A percentile compares a stretch with the other conserved stretches of the same genome.
These are phyloP conservation scores for Crotalaria pallida DNA, from an alignment of 306 rosid species.

Conservation along the genomic window DNA sequence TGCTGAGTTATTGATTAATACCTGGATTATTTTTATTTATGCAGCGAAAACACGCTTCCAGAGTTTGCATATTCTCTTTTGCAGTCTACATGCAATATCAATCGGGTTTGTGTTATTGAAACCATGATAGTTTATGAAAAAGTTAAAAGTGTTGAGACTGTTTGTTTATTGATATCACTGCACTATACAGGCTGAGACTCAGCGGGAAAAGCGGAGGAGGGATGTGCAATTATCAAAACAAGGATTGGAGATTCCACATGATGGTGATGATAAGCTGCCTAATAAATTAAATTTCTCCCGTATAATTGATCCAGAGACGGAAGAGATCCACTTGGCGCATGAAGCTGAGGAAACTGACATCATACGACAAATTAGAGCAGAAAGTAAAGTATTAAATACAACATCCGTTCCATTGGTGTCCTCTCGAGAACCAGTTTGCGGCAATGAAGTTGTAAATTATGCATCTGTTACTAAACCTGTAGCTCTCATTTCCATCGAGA, in stretches of 20 bases:
- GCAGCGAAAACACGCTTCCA: conserved; percentile 69
- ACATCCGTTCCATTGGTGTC: conserved; percentile 23
- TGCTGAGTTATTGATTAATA: conserved; percentile 6
- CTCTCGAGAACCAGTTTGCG: conserved; percentile 24
- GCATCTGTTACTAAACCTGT: conserved; percentile 13
- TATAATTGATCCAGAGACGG: conserved; percentile 36
- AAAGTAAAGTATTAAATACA: conserved; percentile 19
- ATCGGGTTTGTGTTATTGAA: conserved; percentile 50
- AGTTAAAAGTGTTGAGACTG: neutral
- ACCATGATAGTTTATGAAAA: conserved; percentile 9
- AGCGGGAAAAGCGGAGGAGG: conserved; percentile 57
- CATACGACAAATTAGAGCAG: conserved; percentile 17
- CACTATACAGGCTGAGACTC: conserved; percentile 55
- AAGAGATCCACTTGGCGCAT: conserved; percentile 17
- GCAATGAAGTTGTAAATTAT: conserved; percentile 13
- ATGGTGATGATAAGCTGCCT: conserved; percentile 22
- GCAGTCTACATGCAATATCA: conserved; percentile 55
- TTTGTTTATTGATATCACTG: neutral
- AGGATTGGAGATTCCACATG: conserved; percentile 43
- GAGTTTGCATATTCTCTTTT: conserved; percentile 68
- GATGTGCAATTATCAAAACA: conserved; percentile 48
- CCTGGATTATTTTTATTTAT: neutral
- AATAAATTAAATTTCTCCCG: conserved; percentile 9
- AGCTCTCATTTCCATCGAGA: conserved; percentile 2
- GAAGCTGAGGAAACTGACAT: conserved; percentile 26